These are phyloP conservation scores for Xylaria polymorpha DNA, from an alignment of 2,329 filamentous ascomycete genomes.

Conservation along the genomic window DNA sequence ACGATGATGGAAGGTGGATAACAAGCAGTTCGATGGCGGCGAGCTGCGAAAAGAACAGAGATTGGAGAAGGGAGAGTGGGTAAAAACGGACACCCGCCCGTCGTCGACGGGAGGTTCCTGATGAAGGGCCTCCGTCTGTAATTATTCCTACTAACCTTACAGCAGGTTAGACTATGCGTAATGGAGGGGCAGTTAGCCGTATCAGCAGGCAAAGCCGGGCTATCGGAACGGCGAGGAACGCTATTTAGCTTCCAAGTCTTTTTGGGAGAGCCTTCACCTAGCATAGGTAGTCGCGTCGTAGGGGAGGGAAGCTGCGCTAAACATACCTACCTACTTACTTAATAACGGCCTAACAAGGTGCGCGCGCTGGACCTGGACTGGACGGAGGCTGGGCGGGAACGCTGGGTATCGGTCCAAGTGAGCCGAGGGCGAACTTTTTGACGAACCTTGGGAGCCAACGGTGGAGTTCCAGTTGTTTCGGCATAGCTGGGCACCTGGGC, in stretches of 20 bases:
- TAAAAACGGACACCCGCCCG: conserved; percentile 14
- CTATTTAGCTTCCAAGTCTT: too few species aligned
- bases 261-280: background rate
- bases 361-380: background rate
- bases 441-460: conserved; percentile 7
- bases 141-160: conserved; percentile 10
- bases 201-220: conserved; percentile 28
- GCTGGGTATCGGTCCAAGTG: conserved; percentile 16
- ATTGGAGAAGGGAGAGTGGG: conserved; percentile 33
- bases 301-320: background rate
- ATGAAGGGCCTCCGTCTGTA: conserved; percentile 11
- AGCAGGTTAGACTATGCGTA: background rate
- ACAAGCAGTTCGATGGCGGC: conserved; percentile 14
- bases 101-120: background rate
- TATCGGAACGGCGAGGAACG: conserved; percentile 24
- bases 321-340: background rate
- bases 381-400: background rate
- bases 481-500: conserved; percentile 16
- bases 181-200: background rate
- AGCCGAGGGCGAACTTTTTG: conserved; percentile 32
- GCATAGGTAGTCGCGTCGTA: background rate
- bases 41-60: conserved; percentile 23
- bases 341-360: background rate
- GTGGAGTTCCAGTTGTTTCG: conserved; percentile 27
- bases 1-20: conserved; percentile 19